A percentile compares a stretch with the other conserved stretches of the same genome.
Evolutionary conservation across 371 early-diverging fungal species (phyloP).

Genomic region (Circinella minor): DNA sequence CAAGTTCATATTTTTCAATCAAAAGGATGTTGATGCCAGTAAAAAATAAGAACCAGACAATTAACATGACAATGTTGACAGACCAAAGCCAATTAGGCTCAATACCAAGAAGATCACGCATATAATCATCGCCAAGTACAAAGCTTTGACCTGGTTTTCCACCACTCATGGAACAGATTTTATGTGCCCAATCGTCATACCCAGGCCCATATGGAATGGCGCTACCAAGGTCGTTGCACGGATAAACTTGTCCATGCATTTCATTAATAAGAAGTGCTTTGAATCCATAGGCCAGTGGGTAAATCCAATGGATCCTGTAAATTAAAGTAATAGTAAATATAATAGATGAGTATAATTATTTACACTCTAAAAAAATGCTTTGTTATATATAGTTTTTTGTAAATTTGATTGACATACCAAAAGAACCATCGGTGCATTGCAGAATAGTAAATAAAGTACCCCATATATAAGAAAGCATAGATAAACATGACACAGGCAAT

Average conservation of each 20-base stretch:
- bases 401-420: conserved; percentile 24
- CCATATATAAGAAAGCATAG: conserved; percentile 53
- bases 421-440: conserved; percentile 58
- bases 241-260: conserved; percentile 60
- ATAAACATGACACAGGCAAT: conserved; percentile 53
- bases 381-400: no score
- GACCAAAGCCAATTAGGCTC: conserved; percentile 36
- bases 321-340: not conserved
- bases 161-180: conserved; percentile 66
- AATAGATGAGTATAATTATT: no score
- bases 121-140: conserved; percentile 65
- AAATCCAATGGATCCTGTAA: conserved; percentile 66
- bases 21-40: conserved; percentile 41
- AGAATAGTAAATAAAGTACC: conserved; percentile 44
- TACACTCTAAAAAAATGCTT: no score
- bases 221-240: conserved; percentile 48
- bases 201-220: conserved; percentile 63
- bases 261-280: conserved; percentile 77
- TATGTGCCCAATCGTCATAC: conserved; percentile 57
- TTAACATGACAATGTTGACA: conserved; percentile 39
- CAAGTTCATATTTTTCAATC: conserved; percentile 47
- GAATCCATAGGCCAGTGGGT: conserved; percentile 73
- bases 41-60: conserved; percentile 54
- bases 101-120: conserved; percentile 56
- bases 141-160: conserved; percentile 51